phyloP scores from a whole-genome alignment of 169 alveolate species.

The Cryptosporidium canis region DNA sequence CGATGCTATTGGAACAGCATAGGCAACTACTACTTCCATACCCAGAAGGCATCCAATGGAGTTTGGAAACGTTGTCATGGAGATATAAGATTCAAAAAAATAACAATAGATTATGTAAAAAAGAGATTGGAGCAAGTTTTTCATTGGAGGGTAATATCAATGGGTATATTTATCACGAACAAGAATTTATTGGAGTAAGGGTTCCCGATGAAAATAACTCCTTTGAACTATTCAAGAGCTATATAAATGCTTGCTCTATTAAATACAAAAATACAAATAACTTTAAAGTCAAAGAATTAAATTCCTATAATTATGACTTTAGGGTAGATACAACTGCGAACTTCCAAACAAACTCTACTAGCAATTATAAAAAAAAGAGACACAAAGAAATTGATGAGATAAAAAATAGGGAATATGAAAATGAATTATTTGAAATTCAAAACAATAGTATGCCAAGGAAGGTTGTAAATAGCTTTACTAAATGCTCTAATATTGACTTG shows the following conservation, averaged over 20 bases:
- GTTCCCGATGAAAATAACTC: background rate
- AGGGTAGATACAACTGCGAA: background rate
- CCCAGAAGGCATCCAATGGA: constrained; percentile 63
- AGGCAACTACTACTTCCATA: constrained; percentile 43
- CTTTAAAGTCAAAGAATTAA: constrained; percentile 10
- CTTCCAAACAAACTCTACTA: background rate
- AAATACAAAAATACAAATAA: constrained; percentile 3
- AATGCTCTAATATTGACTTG: background rate
- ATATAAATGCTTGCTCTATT: constrained; percentile 35
- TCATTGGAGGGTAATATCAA: constrained; percentile 11
- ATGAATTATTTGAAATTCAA: background rate
- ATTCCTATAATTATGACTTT: background rate
- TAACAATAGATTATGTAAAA: background rate
- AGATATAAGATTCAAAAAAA: constrained; percentile 37
- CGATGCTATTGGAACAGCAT: constrained; percentile 56
- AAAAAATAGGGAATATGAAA: constrained; percentile 14
- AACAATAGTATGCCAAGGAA: background rate
- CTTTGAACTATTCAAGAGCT: constrained; percentile 30
- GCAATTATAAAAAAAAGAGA: constrained; percentile 1
- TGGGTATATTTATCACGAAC: constrained; percentile 17
- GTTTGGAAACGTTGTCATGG: constrained; percentile 34
- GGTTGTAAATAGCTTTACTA: background rate
- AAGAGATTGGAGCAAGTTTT: background rate
- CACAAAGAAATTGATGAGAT: background rate
- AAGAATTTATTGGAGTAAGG: constrained; percentile 8